Conservation (phyloP, 1,139 yeast species). For the Yamadazyma atmosphaerica region DNA sequence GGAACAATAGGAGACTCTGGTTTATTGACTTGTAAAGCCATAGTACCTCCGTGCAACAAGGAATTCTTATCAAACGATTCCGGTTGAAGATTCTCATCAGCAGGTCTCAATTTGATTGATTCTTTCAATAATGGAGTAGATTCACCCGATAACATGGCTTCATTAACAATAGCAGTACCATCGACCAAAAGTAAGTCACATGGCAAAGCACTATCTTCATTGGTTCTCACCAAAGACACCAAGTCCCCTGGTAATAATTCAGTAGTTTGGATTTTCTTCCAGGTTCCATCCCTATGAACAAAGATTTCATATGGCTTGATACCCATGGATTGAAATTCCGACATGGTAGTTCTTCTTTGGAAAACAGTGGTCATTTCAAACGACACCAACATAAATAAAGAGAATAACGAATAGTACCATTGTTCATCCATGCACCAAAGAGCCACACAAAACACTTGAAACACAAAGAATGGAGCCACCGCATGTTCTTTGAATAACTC, state of each 20-base stretch:
- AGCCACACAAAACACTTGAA: slow-evolving; percentile 93
- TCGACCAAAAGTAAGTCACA: slow-evolving; percentile 86
- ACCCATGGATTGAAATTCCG: slow-evolving; percentile 96
- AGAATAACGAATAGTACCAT: slow-evolving; percentile 93
- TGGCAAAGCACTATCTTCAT: slow-evolving; percentile 92
- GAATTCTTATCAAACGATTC: slow-evolving; percentile 91
- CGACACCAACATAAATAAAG: slow-evolving; percentile 86
- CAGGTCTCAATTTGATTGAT: slow-evolving; percentile 81
- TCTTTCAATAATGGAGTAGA: slow-evolving; percentile 95
- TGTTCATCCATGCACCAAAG: slow-evolving; percentile 96
- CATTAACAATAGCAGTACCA: slow-evolving; percentile 92
- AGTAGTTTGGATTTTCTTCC: slow-evolving; percentile 72
- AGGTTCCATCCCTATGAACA: slow-evolving; percentile 67
- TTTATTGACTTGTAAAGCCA: slow-evolving; percentile 85
- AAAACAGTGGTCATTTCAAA: slow-evolving; percentile 94
- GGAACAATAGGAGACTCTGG: slow-evolving; percentile 54
- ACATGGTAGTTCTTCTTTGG: slow-evolving; percentile 93
- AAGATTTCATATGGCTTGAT: slow-evolving; percentile 83
- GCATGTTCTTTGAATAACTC: slow-evolving; percentile 97
- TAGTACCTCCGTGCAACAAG: slow-evolving; percentile 93
- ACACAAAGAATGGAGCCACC: slow-evolving; percentile 96
- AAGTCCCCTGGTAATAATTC: slow-evolving; percentile 90
- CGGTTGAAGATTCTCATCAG: slow-evolving; percentile 61
- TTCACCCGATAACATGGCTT: slow-evolving; percentile 98
- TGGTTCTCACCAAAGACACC: slow-evolving; percentile 83